Conservation (phyloP, 2,329 filamentous ascomycete species). For the Dothiorella sarmentorum region DNA sequence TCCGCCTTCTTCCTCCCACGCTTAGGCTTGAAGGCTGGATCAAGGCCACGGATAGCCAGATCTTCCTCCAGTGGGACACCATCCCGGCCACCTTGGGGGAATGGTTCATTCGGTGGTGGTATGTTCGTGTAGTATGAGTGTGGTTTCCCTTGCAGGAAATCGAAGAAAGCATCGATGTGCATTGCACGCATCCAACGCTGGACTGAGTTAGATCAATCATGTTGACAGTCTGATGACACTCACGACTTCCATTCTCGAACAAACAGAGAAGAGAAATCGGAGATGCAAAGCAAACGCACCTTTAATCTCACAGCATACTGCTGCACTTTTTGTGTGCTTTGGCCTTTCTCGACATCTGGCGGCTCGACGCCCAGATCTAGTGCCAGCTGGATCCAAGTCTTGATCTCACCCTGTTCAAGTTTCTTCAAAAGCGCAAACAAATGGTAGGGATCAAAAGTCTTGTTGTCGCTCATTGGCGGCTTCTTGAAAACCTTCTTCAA, state of each 20-base stretch:
- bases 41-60: constrained; percentile 75
- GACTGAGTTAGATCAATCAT: not conserved
- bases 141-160: constrained; percentile 74
- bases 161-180: constrained; percentile 93
- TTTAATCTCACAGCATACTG: constrained; percentile 92
- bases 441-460: constrained; percentile 73
- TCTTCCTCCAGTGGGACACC: constrained; percentile 85
- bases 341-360: constrained; percentile 74
- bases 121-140: constrained; percentile 79
- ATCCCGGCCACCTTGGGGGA: constrained; percentile 66
- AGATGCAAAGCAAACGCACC: constrained; percentile 48
- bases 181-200: constrained; percentile 96
- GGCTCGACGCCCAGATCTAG: constrained; percentile 84
- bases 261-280: not conserved
- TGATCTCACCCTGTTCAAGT: constrained; percentile 78
- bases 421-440: constrained; percentile 76
- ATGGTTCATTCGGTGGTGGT: constrained; percentile 61
- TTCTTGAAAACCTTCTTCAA: constrained; percentile 72
- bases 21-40: constrained; percentile 69
- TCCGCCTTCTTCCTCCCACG: constrained; percentile 62
- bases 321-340: constrained; percentile 89
- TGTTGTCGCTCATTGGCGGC: constrained; percentile 83
- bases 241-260: not conserved
- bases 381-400: constrained; percentile 88
- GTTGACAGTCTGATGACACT: not conserved